Evolutionary conservation across 2,329 filamentous ascomycete species (phyloP).

Genomic region (Exophiala sp.): DNA sequence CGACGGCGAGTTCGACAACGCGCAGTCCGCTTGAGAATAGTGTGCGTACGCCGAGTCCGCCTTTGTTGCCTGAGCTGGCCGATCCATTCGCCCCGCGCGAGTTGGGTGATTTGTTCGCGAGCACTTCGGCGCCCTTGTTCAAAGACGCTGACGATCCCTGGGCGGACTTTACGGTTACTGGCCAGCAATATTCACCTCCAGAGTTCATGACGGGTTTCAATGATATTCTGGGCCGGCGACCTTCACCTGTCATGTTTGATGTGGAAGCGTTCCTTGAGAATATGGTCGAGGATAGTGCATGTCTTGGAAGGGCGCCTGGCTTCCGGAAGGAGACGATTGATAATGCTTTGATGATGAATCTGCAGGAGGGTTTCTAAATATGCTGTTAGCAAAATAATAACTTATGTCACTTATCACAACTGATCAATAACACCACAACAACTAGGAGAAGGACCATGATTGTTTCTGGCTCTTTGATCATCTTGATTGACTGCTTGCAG

Average conservation of each 20-base stretch:
- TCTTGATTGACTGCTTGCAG: no score
- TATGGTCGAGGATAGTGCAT: constrained; percentile 30
- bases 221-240: neutral
- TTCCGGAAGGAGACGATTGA: constrained; percentile 35
- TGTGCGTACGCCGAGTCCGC: constrained; percentile 16
- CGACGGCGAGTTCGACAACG: constrained; percentile 8
- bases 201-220: neutral
- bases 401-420: neutral
- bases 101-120: constrained; percentile 7
- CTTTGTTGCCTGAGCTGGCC: neutral
- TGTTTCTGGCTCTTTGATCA: no score
- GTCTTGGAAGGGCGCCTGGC: constrained; percentile 36
- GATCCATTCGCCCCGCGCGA: constrained; percentile 11
- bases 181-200: neutral
- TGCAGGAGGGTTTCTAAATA: constrained; percentile 21
- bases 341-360: constrained; percentile 30
- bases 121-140: neutral
- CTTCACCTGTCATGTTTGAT: constrained; percentile 19
- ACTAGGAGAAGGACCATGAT: no score
- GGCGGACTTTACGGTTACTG: constrained; percentile 1
- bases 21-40: constrained; percentile 5
- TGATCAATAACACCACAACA: no score
- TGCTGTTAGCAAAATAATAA: neutral
- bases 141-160: constrained; percentile 1
- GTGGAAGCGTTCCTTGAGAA: constrained; percentile 27